Evolutionary conservation across 2,329 filamentous ascomycete genomes (phyloP), one percentile per base, ranked within the genome.

Genomic region (Botrytis porri): DNA sequence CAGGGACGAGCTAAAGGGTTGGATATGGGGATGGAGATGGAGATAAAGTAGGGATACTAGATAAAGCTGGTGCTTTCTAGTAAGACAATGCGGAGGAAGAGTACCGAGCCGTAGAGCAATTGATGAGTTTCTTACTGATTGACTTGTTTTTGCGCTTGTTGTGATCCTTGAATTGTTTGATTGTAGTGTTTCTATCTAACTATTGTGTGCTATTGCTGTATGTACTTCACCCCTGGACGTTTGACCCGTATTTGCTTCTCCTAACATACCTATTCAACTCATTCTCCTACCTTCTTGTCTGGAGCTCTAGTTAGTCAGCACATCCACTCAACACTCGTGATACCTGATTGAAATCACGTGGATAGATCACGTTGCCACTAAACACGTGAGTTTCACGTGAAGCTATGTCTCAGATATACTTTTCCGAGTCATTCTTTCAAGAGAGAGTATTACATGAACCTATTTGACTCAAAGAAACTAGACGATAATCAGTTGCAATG

Each of bases 341-440:
- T 51, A 25, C 22, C 25, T 51, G 0, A 4, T 1, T 0, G 14
- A 12, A n/a, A 6, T 14, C 48, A 51, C 48, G 48, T n/a, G 1
- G 0, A 6, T 14, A 0, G n/a, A 1, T 51, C 48, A 51, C 2
- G 48, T 0, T 3, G 5, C 4, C 1, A 0, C 0, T 0, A 7
- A 1, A 4, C 25, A 51, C 48, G 25, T n/a, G 48, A 14, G 0
- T 1, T 14, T 7, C 25, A 6, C 48, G 25, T 51, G 25, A 6
- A 3, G 18, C 18, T 43, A 5, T 16, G 16, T 5, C 16, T 5
- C 16, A 4, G 18, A 43, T 1, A 18, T 6, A 41, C 12, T 16
- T 2, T 41, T 16, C 3, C 12, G 0, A 51, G 10, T 14, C 25
- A 7, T 51, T 51, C 1, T 51, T 14, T 14, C 6, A 8, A 2